Evolutionary conservation across 2,329 filamentous ascomycete species (phyloP).

Genomic region (Colletotrichum orbiculare): DNA sequence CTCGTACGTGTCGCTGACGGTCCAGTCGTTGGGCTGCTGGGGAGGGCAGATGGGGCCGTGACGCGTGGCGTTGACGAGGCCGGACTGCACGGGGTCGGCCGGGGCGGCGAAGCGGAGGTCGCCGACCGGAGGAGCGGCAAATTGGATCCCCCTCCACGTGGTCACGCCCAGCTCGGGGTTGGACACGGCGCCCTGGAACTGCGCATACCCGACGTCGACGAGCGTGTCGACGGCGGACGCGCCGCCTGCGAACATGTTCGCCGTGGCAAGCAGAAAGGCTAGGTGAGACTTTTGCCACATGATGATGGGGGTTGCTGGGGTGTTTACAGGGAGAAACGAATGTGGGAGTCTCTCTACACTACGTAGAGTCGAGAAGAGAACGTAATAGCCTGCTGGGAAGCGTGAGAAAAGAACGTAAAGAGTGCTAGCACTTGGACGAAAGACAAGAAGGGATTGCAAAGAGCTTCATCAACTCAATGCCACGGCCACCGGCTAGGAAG

Average conservation of each 20-base stretch:
- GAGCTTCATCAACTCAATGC: too few relatives aligned
- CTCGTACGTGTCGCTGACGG: conserved; percentile 20
- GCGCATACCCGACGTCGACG: conserved; percentile 75
- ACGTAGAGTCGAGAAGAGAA: conserved; percentile 1
- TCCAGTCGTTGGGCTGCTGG: conserved; percentile 41
- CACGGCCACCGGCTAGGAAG: too few relatives aligned
- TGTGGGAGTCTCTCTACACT: neutral
- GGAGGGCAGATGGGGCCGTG: conserved; percentile 44
- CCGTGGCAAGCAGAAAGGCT: conserved; percentile 8
- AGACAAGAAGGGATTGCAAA: neutral
- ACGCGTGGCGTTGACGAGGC: conserved; percentile 62
- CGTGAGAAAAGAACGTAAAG: conserved; percentile 10
- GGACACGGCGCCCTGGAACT: conserved; percentile 64
- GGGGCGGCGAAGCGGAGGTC: conserved; percentile 75
- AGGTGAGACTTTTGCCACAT: conserved; percentile 27
- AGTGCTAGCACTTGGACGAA: conserved; percentile 17
- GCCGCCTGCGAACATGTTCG: conserved; percentile 4
- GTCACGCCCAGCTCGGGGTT: conserved; percentile 64
- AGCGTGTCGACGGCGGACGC: conserved; percentile 42
- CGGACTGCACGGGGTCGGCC: conserved; percentile 58
- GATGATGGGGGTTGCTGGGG: neutral
- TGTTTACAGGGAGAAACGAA: neutral
- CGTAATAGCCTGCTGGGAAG: conserved; percentile 5
- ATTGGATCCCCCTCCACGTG: conserved; percentile 81
- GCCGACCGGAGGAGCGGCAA: conserved; percentile 75